Evolutionary conservation across 805 yeast species (phyloP), one percentile per base, ranked within the genome.

Genomic region (Millerozyma miso): DNA sequence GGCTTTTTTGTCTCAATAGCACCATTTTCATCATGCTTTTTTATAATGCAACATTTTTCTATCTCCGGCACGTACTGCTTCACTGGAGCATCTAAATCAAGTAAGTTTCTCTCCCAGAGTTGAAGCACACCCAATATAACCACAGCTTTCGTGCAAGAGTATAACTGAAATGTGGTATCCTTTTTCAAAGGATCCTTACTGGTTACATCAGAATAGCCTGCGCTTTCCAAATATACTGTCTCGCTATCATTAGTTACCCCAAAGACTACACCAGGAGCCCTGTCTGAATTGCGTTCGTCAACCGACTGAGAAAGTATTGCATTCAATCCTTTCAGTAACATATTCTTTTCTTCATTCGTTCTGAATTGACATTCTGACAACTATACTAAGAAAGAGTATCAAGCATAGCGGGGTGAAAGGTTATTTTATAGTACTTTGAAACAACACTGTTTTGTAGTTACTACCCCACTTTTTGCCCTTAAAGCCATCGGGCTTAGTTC

Each of bases 101-200:
- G 37, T 15, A 47, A 36, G 1, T 69, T 71, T 33, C 52, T 51
- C 31, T 68, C 73, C 17, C 60, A 58, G 20, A 63, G 45, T 39
- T 63, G 69, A 29, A 68, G 44, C 1, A 51, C 42, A 1, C 63
- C 67, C 26, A 59, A 54, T 0, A 59, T 49, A 6, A 63, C 56
- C 6, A 63, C 39, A 15, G 58, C 38, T 45, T 66, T 66, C 4
- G 72, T 59, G 31, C 63, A 55, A 5, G 65, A 59, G 14, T 59
- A 67, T 31, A 60, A 46, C 56, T 61, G 53, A 42, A 59, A 59
- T 46, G 43, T 42, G 33, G 37, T 41, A 43, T 35, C 43, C 7
- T 12, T 16, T 8, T 20, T 15, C 33, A 45, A 19, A 6, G 42
- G 43, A 12, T 20, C 20, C 5, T 33, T 32, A 4, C 16, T 38